Conservation (phyloP, 1,284 basidiomycete genomes). For the Pascua sp. region DNA sequence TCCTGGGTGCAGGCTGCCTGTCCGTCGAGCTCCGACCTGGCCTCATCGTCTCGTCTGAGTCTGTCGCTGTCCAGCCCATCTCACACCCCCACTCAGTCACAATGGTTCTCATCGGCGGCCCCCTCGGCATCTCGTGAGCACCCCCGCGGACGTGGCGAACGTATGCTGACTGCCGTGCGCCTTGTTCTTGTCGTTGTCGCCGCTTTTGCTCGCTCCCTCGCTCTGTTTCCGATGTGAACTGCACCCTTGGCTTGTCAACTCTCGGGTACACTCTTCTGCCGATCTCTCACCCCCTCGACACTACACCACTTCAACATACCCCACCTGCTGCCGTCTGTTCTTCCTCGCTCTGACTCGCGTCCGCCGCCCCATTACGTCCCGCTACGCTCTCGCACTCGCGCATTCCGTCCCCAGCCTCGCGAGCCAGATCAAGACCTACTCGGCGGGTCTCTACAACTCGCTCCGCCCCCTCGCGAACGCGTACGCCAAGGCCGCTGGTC, state of each 20-base stretch:
- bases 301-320: no score
- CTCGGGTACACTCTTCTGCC: not conserved
- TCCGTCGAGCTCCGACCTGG: not conserved
- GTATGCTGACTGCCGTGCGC: not conserved
- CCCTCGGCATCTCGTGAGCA: slow-evolving; percentile 64
- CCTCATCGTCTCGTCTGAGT: not conserved
- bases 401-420: slow-evolving; percentile 54
- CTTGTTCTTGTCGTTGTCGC: not conserved
- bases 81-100: slow-evolving; percentile 25
- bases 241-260: no score
- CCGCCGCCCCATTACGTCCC: no score
- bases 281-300: no score
- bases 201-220: not conserved
- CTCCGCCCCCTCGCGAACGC: slow-evolving; percentile 77
- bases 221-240: no score
- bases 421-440: slow-evolving; percentile 66
- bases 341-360: no score
- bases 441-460: slow-evolving; percentile 53
- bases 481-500: slow-evolving; percentile 78
- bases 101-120: slow-evolving; percentile 59
- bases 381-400: not conserved
- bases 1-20: not conserved
- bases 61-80: slow-evolving; percentile 1
- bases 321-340: no score
- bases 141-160: no score